phyloP scores from a whole-genome alignment of 2,329 filamentous ascomycete species.

The Aspergillus sp. region DNA sequence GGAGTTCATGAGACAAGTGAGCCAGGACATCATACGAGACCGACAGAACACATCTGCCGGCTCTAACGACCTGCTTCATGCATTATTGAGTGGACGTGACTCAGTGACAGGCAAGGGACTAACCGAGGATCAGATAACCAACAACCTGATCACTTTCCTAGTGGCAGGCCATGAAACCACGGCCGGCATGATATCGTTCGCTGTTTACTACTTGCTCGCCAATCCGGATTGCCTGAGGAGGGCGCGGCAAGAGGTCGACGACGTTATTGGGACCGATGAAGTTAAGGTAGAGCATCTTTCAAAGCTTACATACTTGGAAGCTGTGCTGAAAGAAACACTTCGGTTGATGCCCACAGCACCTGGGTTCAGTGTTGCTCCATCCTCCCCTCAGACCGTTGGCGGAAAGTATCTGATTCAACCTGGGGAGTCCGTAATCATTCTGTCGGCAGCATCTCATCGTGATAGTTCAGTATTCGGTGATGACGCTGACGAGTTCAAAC shows the following conservation, averaged over 20 bases:
- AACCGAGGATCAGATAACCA: constrained; percentile 61
- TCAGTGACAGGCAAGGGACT: constrained; percentile 65
- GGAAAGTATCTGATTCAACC: constrained; percentile 62
- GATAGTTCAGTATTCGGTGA: constrained; percentile 66
- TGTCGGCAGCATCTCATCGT: constrained; percentile 57
- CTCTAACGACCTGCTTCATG: constrained; percentile 66
- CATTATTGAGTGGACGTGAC: constrained; percentile 68
- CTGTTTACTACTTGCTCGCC: constrained; percentile 64
- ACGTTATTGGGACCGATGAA: constrained; percentile 58
- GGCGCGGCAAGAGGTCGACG: constrained; percentile 67
- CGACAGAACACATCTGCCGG: constrained; percentile 55
- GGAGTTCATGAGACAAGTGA: constrained; percentile 52
- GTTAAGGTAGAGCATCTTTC: constrained; percentile 61
- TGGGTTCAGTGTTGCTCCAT: constrained; percentile 42
- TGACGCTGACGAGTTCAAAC: constrained; percentile 64
- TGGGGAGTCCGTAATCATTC: constrained; percentile 49
- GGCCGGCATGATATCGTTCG: constrained; percentile 64
- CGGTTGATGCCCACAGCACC: constrained; percentile 59
- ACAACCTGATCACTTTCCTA: constrained; percentile 72
- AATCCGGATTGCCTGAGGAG: constrained; percentile 60
- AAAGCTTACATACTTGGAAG: constrained; percentile 46
- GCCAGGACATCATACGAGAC: constrained; percentile 60
- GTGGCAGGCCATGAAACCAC: constrained; percentile 73
- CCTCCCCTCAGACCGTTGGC: constrained; percentile 48
- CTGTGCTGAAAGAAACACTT: constrained; percentile 63